A percentile compares a stretch with the other conserved stretches of the same genome.
Conservation (phyloP, 257 asterid genomes). For the Apocynum venetum region DNA sequence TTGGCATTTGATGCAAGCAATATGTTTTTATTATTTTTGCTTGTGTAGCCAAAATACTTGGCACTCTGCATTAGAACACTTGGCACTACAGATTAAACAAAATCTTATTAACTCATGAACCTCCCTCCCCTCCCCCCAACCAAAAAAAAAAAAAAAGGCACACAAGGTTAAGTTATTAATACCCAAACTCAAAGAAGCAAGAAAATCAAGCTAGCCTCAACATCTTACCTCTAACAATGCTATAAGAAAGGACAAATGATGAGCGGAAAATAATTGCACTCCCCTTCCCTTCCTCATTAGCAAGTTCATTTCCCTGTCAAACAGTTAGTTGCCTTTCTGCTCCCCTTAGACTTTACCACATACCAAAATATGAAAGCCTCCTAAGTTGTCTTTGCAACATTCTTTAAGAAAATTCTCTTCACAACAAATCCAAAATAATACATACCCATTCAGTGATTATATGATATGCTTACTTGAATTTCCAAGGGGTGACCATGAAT, state of each 20-base stretch:
- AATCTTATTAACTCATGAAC: neutral
- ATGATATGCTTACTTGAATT: conserved; percentile 51
- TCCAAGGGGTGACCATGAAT: conserved; percentile 78
- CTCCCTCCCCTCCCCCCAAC: neutral
- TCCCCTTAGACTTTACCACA: neutral
- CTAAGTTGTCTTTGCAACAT: neutral
- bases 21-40: neutral
- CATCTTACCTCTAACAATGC: neutral
- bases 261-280: neutral
- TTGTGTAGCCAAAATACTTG: neutral
- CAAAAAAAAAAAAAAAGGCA: neutral
- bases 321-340: neutral
- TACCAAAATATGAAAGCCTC: neutral
- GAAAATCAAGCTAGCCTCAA: neutral
- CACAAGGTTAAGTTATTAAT: neutral
- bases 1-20: neutral
- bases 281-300: neutral
- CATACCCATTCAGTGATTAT: neutral
- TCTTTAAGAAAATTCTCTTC: neutral
- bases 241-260: neutral
- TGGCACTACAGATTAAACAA: neutral
- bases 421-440: neutral
- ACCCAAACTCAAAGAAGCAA: neutral
- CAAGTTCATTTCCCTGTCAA: neutral
- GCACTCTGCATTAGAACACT: neutral